Conservation (phyloP, 371 early-diverging fungal genomes). For the Entomophthora muscae region DNA sequence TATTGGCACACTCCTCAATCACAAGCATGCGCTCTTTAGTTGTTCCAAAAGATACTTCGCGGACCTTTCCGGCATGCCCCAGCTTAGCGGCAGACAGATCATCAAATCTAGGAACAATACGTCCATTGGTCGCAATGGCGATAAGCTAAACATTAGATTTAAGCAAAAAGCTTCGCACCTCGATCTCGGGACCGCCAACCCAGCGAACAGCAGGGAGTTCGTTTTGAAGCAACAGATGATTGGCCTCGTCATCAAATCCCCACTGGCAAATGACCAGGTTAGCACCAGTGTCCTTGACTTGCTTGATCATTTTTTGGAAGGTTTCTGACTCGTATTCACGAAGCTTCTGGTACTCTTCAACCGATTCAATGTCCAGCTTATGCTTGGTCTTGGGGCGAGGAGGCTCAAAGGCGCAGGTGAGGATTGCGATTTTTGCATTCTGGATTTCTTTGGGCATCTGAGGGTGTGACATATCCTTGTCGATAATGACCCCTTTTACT, state of each 20-base stretch:
- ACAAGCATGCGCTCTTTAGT: constrained; percentile 97
- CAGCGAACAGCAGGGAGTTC: constrained; percentile 98
- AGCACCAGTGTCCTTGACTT: constrained; percentile 94
- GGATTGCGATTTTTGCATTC: constrained; percentile 95
- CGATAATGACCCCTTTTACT: constrained; percentile 95
- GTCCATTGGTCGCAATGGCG: constrained; percentile 97
- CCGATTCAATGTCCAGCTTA: constrained; percentile 92
- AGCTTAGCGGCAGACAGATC: constrained; percentile 84
- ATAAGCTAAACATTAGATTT: no score
- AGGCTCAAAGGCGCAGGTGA: constrained; percentile 99
- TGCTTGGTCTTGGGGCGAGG: constrained; percentile 99
- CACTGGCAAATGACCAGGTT: constrained; percentile 99
- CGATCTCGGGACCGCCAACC: constrained; percentile 99
- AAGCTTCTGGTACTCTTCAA: constrained; percentile 94
- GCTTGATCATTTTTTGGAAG: constrained; percentile 94
- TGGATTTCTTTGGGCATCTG: constrained; percentile 97
- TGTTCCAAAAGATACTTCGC: constrained; percentile 93
- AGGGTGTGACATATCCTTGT: constrained; percentile 99
- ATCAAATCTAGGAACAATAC: constrained; percentile 98
- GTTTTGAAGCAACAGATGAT: constrained; percentile 96
- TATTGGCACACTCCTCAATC: constrained; percentile 96
- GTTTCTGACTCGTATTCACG: constrained; percentile 90
- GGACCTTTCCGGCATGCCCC: constrained; percentile 84
- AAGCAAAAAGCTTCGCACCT: no score
- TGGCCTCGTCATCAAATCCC: constrained; percentile 99